Evolutionary conservation across 257 asterid species (phyloP).

Genomic region (Gentiana dahurica): DNA sequence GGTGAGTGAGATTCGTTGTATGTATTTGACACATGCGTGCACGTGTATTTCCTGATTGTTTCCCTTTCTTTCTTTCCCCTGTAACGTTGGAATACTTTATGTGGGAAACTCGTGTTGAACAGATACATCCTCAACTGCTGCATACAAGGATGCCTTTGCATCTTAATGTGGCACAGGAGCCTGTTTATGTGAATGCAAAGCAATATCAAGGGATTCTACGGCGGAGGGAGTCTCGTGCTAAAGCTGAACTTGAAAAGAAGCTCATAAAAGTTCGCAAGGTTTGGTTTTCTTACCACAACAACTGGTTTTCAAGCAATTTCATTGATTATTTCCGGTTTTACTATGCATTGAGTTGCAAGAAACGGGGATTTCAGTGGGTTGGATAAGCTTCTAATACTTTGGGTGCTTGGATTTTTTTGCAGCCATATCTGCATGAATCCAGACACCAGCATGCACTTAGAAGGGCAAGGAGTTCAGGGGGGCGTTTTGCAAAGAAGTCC

Average conservation of each 20-base stretch:
- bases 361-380: too few relatives aligned
- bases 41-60: too few relatives aligned
- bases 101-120: slow-evolving; percentile 8
- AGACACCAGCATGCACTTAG: slow-evolving; percentile 89
- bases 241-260: slow-evolving; percentile 83
- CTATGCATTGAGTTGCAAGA: too few relatives aligned
- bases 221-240: slow-evolving; percentile 84
- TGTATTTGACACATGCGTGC: too few relatives aligned
- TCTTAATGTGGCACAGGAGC: slow-evolving; percentile 77
- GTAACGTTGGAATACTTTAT: not conserved
- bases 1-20: slow-evolving; percentile 26
- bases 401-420: slow-evolving; percentile 4
- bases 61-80: not conserved
- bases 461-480: slow-evolving; percentile 75
- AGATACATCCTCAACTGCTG: slow-evolving; percentile 56
- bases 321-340: too few relatives aligned
- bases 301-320: too few relatives aligned
- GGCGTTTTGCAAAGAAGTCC: slow-evolving; percentile 74
- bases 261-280: slow-evolving; percentile 77
- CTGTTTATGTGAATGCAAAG: slow-evolving; percentile 89
- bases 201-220: slow-evolving; percentile 78
- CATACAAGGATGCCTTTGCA: slow-evolving; percentile 81
- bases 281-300: slow-evolving; percentile 3
- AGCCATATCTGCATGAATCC: slow-evolving; percentile 93
- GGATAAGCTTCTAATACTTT: too few relatives aligned